Base-by-base conservation (phyloP, 805 yeast species). In the Candida tallmaniae region DNA sequence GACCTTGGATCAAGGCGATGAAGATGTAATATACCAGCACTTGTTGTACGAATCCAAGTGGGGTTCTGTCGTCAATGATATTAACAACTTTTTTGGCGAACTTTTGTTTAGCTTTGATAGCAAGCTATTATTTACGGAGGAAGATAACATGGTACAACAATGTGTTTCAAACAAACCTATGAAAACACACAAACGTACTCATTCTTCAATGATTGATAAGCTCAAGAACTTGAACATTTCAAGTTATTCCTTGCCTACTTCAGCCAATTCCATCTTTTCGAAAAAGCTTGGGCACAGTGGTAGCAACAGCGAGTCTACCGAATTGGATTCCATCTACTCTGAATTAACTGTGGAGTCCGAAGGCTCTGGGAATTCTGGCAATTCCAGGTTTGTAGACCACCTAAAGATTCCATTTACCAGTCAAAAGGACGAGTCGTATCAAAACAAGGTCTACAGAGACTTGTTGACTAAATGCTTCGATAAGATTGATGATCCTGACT, bases 11-110 rank as follows among this genome's bases (percentile, higher is more conserved):
- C 41, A 45, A 18, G 65, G 60, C 8, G 69, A 65, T 40, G 71
- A 63, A 42, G 72, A 65, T 36, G 68, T 65, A 9, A 52, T 61
- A 18, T 66, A 62, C 44, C 72, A 65, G 46, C 72, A 65, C 36
- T 50, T 66, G 36, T 49, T 66, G 29, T 62, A 65, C 40, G 72
- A 64, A 31, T 56, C 65, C 26, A 63, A 63, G 40, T 66, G 72
- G 72, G 71, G 72, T 4, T 60, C 54, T 23, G 57, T 54, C 17
- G 12, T 37, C 17, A 62, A 60, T 32, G 60, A 57, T 40, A 47
- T 64, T 29, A 63, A 65, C 21, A 39, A 48, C 18, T 66, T 65
- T 39, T 66, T 65, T 36, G 70, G 70, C 3, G 59, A 60, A 23
- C 42, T 60, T 27, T 50, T 64, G 29, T 42, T 63, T 21, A 49